Evolutionary conservation across 345 rosid genomes (phyloP).

Genomic region (Camelina hispida): DNA sequence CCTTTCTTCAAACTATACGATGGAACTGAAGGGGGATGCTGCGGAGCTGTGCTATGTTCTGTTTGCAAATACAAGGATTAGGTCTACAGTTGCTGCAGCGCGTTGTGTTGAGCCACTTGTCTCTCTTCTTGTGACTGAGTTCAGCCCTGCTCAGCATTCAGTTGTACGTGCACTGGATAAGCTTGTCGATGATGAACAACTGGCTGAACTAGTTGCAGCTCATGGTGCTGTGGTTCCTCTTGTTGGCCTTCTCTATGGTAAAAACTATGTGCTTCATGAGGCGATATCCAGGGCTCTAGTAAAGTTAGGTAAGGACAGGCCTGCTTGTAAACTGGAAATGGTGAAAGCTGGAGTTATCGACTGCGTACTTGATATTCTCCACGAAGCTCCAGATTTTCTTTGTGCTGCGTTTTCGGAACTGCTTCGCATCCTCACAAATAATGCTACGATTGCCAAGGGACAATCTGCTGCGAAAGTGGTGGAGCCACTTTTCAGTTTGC

Average conservation of each 20-base stretch:
- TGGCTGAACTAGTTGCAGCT: constrained; percentile 98
- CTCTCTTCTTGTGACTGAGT: constrained; percentile 89
- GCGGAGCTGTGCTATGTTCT: constrained; percentile 97
- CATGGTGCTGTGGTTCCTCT: constrained; percentile 99
- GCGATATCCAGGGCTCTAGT: constrained; percentile 94
- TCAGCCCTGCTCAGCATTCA: constrained; percentile 92
- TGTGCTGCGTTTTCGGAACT: constrained; percentile 93
- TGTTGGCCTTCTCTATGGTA: constrained; percentile 95
- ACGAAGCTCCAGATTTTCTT: constrained; percentile 93
- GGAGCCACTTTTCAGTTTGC: constrained; percentile 79
- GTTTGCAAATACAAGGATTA: constrained; percentile 87
- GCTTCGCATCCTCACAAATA: constrained; percentile 92
- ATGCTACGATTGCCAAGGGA: constrained; percentile 94
- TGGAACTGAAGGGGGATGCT: constrained; percentile 98
- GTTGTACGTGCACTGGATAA: constrained; percentile 94
- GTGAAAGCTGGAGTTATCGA: constrained; percentile 97
- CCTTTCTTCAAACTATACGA: constrained; percentile 86
- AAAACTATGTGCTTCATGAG: constrained; percentile 89
- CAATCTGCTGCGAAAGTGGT: constrained; percentile 94
- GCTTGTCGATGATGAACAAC: constrained; percentile 97
- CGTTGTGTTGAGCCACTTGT: constrained; percentile 99
- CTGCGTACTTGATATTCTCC: constrained; percentile 85
- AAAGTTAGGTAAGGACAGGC: constrained; percentile 98
- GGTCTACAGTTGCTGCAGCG: constrained; percentile 97
- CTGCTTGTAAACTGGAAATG: constrained; percentile 97